Evolutionary conservation across 768 basidiomycete species (phyloP).

Genomic region (Rhodotorula diobovata): DNA sequence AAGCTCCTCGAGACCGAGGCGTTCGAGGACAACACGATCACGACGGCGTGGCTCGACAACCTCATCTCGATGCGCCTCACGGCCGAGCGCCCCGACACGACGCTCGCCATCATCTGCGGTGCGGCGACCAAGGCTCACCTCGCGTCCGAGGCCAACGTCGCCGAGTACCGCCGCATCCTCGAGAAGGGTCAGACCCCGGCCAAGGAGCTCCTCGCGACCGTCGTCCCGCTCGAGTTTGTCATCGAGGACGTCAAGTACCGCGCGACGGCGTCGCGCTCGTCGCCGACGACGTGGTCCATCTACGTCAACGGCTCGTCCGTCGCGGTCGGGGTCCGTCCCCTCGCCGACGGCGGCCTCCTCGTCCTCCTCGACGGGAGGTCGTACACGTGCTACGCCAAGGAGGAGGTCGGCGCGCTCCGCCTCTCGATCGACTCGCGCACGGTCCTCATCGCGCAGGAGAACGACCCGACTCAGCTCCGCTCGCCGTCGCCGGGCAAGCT

Average conservation of each 20-base stretch:
- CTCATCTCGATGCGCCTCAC: conserved; percentile 96
- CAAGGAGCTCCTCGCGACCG: conserved; percentile 89
- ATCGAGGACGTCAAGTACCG: conserved; percentile 93
- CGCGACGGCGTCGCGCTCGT: conserved; percentile 89
- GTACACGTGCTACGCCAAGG: conserved; percentile 96
- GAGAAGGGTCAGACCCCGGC: conserved; percentile 98
- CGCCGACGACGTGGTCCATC: conserved; percentile 80
- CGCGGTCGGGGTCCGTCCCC: conserved; percentile 80
- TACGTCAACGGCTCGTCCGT: conserved; percentile 94
- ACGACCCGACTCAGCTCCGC: conserved; percentile 93
- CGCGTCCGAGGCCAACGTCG: conserved; percentile 79
- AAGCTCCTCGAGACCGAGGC: conserved; percentile 91
- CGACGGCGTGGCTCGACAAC: conserved; percentile 96
- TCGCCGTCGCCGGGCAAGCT: conserved; percentile 96
- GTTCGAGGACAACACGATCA: conserved; percentile 95
- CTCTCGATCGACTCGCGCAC: conserved; percentile 96
- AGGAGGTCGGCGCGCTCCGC: conserved; percentile 72
- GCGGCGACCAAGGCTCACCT: conserved; percentile 93
- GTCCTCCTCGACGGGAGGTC: conserved; percentile 87
- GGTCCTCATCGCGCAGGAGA: conserved; percentile 97
- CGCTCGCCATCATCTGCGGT: conserved; percentile 90
- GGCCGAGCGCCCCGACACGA: conserved; percentile 88
- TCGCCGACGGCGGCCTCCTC: conserved; percentile 91
- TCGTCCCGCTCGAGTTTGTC: conserved; percentile 63
- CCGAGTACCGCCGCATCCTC: conserved; percentile 87